phyloP scores from a whole-genome alignment of 75 land plant species.

The Adiantum capillusveneris region DNA sequence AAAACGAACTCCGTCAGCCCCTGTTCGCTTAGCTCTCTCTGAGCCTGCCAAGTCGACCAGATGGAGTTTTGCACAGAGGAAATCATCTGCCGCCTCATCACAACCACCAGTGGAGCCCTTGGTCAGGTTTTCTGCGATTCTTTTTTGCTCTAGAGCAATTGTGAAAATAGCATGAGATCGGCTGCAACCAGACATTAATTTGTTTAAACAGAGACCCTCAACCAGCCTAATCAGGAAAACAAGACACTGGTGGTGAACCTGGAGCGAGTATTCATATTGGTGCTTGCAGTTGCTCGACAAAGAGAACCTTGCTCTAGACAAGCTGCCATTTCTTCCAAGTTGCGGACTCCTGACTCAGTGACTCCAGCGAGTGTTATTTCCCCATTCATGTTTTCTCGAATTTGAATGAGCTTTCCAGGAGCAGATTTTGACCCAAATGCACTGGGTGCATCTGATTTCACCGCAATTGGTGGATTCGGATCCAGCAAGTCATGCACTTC shows the following conservation, averaged over 20 bases:
- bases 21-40: constrained; percentile 93
- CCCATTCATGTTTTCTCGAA: constrained; percentile 83
- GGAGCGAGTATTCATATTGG: constrained; percentile 96
- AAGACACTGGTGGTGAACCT: constrained; percentile 36
- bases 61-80: constrained; percentile 85
- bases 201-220: not conserved
- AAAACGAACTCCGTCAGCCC: constrained; percentile 94
- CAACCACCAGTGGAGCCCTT: constrained; percentile 1
- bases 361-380: constrained; percentile 95
- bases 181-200: constrained; percentile 28
- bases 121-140: constrained; percentile 21
- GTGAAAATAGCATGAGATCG: constrained; percentile 99
- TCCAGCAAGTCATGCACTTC: constrained; percentile 97
- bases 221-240: not conserved
- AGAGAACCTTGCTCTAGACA: constrained; percentile 75
- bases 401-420: constrained; percentile 67
- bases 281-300: constrained; percentile 91
- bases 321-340: constrained; percentile 84
- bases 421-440: constrained; percentile 34
- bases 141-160: constrained; percentile 79
- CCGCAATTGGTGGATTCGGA: constrained; percentile 25
- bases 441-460: constrained; percentile 21
- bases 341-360: constrained; percentile 72
- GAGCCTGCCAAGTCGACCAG: constrained; percentile 98
- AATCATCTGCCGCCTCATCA: constrained; percentile 67